Conservation (phyloP, 2,329 filamentous ascomycete species). For the Penicillium expansum region DNA sequence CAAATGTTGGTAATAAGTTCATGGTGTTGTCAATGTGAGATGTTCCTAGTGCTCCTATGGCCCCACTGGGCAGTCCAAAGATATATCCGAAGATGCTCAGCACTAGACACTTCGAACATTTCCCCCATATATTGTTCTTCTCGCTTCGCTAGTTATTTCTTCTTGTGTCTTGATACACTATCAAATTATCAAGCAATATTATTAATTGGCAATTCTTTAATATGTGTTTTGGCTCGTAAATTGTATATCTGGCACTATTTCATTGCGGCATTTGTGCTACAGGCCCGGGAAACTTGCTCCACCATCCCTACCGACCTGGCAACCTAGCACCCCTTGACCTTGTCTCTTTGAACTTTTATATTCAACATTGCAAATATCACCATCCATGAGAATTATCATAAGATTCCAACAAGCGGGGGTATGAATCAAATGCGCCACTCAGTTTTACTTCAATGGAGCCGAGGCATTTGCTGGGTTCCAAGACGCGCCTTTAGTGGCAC, state of each 20-base stretch:
- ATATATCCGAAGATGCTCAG: not conserved
- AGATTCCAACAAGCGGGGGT: not conserved
- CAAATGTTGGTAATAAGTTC: not conserved
- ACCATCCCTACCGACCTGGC: not conserved
- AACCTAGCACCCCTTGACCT: not conserved
- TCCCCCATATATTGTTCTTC: too few species aligned
- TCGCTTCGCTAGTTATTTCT: not conserved
- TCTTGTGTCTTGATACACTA: not conserved
- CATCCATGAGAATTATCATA: not conserved
- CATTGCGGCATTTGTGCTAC: slow-evolving; percentile 9
- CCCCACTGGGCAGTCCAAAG: not conserved
- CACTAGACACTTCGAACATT: not conserved
- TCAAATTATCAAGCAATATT: not conserved
- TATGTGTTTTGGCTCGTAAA: not conserved
- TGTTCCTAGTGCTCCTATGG: not conserved
- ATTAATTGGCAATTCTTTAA: not conserved
- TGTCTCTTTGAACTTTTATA: not conserved
- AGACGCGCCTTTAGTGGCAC: not conserved
- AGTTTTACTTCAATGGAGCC: not conserved
- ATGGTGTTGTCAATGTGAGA: not conserved
- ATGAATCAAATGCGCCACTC: not conserved
- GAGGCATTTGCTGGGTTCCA: not conserved
- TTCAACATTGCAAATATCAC: not conserved
- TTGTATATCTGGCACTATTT: not conserved
- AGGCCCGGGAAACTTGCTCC: slow-evolving; percentile 2